A percentile compares a stretch with the other conserved stretches of the same genome.
These are phyloP conservation scores for Cornus controversa DNA, from an alignment of 148 eudicot species.

Conservation along the genomic window DNA sequence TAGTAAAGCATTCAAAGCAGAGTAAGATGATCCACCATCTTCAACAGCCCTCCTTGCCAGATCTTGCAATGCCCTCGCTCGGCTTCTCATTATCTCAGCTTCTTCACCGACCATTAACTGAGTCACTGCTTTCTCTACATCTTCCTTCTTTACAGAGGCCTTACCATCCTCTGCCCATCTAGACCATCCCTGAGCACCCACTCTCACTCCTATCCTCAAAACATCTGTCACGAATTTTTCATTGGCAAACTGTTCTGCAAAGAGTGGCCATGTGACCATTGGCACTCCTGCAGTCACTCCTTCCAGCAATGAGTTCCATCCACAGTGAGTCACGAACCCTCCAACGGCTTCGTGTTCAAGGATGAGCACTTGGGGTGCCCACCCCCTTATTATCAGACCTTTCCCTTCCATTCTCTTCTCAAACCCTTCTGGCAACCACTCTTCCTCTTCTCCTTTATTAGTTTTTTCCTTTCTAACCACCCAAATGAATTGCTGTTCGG, in stretches of 20 bases:
- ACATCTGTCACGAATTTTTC: slow-evolving; percentile 13
- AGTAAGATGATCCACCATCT: slow-evolving; percentile 15
- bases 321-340: slow-evolving; percentile 29
- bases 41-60: slow-evolving; percentile 10
- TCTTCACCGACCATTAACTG: slow-evolving; percentile 4
- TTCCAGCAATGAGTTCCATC: slow-evolving; percentile 22
- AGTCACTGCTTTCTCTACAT: slow-evolving; percentile 4
- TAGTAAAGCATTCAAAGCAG: slow-evolving; percentile 6
- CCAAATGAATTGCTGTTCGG: slow-evolving; percentile 27
- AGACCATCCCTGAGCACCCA: slow-evolving; percentile 14
- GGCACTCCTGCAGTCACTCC: slow-evolving; percentile 20
- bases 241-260: slow-evolving; percentile 20
- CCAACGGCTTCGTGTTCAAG: slow-evolving; percentile 19
- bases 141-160: not conserved
- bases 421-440: slow-evolving; percentile 18
- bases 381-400: slow-evolving; percentile 25
- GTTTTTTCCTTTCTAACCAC: slow-evolving; percentile 18
- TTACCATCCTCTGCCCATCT: not conserved
- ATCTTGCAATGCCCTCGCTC: slow-evolving; percentile 8
- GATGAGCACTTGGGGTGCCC: slow-evolving; percentile 24
- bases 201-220: slow-evolving; percentile 17
- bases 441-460: slow-evolving; percentile 1
- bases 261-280: slow-evolving; percentile 22
- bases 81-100: slow-evolving; percentile 11
- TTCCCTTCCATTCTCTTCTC: slow-evolving; percentile 13